These are phyloP conservation scores for Penicillium argentinense DNA, from an alignment of 495 filamentous ascomycete genomes.

Conservation along the genomic window DNA sequence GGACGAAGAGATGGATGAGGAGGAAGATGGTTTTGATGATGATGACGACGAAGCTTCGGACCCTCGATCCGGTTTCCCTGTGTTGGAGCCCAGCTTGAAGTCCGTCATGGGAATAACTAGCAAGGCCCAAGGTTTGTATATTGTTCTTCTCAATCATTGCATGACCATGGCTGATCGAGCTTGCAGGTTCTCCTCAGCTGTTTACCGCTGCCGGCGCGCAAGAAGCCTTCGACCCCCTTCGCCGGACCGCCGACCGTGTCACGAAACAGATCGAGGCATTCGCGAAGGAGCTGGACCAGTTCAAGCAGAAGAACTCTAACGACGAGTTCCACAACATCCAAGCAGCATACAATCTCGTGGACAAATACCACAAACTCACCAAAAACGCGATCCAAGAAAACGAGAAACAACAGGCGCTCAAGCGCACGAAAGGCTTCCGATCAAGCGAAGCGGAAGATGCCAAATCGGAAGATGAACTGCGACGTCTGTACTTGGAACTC, in stretches of 20 bases:
- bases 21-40: constrained; percentile 11
- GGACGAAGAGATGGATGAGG: constrained; percentile 16
- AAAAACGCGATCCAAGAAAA: constrained; percentile 43
- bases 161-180: constrained; percentile 17
- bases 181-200: constrained; percentile 33
- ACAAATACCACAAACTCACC: constrained; percentile 42
- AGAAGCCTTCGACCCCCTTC: constrained; percentile 54
- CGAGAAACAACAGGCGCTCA: constrained; percentile 35
- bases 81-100: constrained; percentile 19
- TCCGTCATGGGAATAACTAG: constrained; percentile 8
- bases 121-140: constrained; percentile 18
- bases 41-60: constrained; percentile 24
- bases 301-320: constrained; percentile 43
- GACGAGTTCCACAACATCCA: constrained; percentile 40
- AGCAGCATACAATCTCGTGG: constrained; percentile 45
- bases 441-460: constrained; percentile 29
- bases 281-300: constrained; percentile 63
- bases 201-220: constrained; percentile 52
- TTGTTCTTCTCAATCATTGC: background rate
- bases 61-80: constrained; percentile 18
- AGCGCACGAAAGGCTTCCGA: constrained; percentile 36
- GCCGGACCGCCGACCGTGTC: constrained; percentile 58
- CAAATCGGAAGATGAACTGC: constrained; percentile 56
- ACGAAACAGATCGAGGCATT: constrained; percentile 65
- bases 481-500: constrained; percentile 66